Conservation (phyloP, 768 basidiomycete genomes). For the Pleurotus sapidus region DNA sequence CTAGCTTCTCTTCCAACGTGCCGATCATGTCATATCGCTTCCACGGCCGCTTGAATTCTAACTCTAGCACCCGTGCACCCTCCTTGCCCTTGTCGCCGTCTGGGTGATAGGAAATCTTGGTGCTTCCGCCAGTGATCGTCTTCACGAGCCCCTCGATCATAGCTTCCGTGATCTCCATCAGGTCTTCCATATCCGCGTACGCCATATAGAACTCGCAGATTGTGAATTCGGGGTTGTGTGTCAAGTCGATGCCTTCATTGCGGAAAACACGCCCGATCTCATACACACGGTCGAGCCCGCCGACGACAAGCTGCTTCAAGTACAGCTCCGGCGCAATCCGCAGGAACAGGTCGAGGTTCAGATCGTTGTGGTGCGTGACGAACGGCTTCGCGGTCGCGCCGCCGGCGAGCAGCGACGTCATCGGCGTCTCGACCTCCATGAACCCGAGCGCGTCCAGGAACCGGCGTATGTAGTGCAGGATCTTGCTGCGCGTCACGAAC, state of each 20-base stretch:
- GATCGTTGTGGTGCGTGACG: constrained; percentile 98
- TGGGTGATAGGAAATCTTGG: constrained; percentile 83
- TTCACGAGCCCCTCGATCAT: constrained; percentile 91
- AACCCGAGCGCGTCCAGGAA: constrained; percentile 91
- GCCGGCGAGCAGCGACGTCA: constrained; percentile 94
- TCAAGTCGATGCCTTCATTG: constrained; percentile 98
- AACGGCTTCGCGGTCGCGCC: constrained; percentile 99
- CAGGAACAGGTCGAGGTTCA: constrained; percentile 93
- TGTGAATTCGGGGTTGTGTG: constrained; percentile 98
- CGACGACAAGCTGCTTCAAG: constrained; percentile 96
- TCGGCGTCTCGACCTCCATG: constrained; percentile 98
- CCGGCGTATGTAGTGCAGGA: constrained; percentile 90
- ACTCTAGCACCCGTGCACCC: constrained; percentile 56
- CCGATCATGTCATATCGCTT: constrained; percentile 98
- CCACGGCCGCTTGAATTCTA: constrained; percentile 95
- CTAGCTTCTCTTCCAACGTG: constrained; percentile 92
- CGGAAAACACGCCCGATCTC: constrained; percentile 98
- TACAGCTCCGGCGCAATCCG: constrained; percentile 98
- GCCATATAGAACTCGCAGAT: constrained; percentile 99
- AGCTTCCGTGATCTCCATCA: constrained; percentile 95
- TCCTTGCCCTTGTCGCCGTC: constrained; percentile 85
- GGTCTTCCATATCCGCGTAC: constrained; percentile 97
- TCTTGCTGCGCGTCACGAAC: constrained; percentile 85
- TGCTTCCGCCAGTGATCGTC: constrained; percentile 76
- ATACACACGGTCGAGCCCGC: constrained; percentile 96